Conservation (phyloP, 306 rosid species). For the Mimosa pudica region DNA sequence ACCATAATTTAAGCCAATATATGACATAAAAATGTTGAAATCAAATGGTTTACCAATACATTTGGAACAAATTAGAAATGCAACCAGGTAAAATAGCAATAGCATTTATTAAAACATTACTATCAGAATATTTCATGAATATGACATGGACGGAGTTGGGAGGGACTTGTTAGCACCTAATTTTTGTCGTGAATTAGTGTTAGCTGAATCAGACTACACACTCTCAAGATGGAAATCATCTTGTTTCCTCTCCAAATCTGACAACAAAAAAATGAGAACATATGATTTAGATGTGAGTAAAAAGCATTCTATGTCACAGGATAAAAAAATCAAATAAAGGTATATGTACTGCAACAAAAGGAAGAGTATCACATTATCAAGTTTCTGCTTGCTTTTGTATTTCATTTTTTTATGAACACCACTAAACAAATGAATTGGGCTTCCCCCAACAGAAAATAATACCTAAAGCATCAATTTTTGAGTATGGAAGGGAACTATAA, state of each 20-base stretch:
- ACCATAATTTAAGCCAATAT: too few relatives aligned
- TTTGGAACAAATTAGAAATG: too few relatives aligned
- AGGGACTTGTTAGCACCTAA: too few relatives aligned
- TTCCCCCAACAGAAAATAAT: slow-evolving; percentile 33
- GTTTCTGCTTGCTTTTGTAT: too few relatives aligned
- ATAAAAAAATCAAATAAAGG: slow-evolving; percentile 19
- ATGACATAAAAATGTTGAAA: too few relatives aligned
- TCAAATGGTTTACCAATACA: too few relatives aligned
- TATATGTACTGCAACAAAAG: slow-evolving; percentile 6
- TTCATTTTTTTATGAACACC: not conserved
- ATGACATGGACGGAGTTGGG: too few relatives aligned
- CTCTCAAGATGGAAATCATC: slow-evolving; percentile 49
- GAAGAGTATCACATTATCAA: not conserved
- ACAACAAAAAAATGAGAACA: slow-evolving; percentile 37
- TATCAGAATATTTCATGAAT: too few relatives aligned
- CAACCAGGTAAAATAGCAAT: too few relatives aligned
- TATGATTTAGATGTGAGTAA: slow-evolving; percentile 26
- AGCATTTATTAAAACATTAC: too few relatives aligned
- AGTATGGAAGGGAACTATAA: slow-evolving; percentile 67
- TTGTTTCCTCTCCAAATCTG: slow-evolving; percentile 55
- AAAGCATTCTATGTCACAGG: slow-evolving; percentile 23
- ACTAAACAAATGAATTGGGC: slow-evolving; percentile 28
- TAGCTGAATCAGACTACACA: too few relatives aligned
- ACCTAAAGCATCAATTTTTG: slow-evolving; percentile 67
- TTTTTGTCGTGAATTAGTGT: not conserved